Evolutionary conservation across 805 yeast genomes (phyloP).

Genomic region (Suhomyces sp.): DNA sequence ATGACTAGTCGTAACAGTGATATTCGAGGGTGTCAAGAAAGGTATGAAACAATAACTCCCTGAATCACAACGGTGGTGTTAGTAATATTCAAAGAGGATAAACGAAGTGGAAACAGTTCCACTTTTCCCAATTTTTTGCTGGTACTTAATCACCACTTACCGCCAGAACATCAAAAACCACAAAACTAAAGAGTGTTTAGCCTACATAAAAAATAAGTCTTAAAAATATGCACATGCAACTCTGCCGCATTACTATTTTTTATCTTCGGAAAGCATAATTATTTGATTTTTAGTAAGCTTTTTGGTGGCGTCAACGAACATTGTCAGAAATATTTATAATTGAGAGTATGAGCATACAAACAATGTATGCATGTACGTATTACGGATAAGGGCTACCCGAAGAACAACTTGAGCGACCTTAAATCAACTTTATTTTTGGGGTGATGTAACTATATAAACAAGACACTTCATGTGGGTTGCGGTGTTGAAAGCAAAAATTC

Average conservation of each 20-base stretch:
- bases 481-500: background rate
- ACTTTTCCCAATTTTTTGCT: constrained; percentile 1
- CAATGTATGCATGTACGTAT: background rate
- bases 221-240: background rate
- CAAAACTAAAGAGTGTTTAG: constrained; percentile 1
- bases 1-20: background rate
- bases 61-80: background rate
- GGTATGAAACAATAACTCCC: background rate
- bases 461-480: background rate
- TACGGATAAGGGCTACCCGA: background rate
- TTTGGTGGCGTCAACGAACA: background rate
- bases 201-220: constrained; percentile 1
- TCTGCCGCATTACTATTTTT: background rate
- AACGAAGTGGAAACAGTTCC: background rate
- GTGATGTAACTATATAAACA: background rate
- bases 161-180: background rate
- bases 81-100: background rate
- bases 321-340: background rate
- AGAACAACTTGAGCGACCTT: background rate
- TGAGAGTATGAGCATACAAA: background rate
- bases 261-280: background rate
- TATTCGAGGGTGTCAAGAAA: background rate
- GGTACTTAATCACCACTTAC: constrained; percentile 1
- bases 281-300: background rate
- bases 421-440: background rate